Conservation (phyloP, 2,329 filamentous ascomycete genomes). For the Xylaria sp. region DNA sequence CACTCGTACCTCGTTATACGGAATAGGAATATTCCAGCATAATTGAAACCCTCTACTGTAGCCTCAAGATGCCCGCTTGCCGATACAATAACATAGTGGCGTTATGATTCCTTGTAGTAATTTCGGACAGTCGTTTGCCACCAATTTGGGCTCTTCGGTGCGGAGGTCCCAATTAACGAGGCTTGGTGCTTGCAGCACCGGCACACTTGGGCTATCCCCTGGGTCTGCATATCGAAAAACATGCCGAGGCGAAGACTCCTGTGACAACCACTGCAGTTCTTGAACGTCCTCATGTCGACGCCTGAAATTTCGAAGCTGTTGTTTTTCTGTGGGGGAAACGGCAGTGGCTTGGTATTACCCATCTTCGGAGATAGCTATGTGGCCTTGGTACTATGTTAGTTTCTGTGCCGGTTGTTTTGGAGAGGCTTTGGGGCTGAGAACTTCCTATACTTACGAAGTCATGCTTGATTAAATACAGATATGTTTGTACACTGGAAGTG, state of each 20-base stretch:
- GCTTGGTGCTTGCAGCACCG: conserved; percentile 19
- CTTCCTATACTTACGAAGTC: neutral
- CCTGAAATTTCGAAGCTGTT: neutral
- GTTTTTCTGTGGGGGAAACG: neutral
- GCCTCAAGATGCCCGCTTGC: neutral
- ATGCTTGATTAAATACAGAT: neutral
- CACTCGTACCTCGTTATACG: neutral
- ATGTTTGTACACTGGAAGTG: neutral
- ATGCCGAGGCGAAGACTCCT: conserved; percentile 17
- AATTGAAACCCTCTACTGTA: neutral
- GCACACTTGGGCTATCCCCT: conserved; percentile 3
- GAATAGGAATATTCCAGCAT: neutral
- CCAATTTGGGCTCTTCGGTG: conserved; percentile 5
- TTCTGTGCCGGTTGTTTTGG: neutral
- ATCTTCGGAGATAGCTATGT: neutral
- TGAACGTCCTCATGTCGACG: conserved; percentile 5
- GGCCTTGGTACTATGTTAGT: neutral
- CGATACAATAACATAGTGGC: neutral
- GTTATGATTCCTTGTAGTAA: neutral
- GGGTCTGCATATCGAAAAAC: conserved; percentile 16
- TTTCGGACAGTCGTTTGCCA: conserved; percentile 7
- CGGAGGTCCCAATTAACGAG: neutral
- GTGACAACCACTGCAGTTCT: conserved; percentile 12
- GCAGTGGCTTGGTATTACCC: neutral
- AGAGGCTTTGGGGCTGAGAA: neutral